Evolutionary conservation across 192 early-diverging fungal genomes (phyloP), one percentile per base, ranked within the genome.

Genomic region (Glomus cerebriforme): DNA sequence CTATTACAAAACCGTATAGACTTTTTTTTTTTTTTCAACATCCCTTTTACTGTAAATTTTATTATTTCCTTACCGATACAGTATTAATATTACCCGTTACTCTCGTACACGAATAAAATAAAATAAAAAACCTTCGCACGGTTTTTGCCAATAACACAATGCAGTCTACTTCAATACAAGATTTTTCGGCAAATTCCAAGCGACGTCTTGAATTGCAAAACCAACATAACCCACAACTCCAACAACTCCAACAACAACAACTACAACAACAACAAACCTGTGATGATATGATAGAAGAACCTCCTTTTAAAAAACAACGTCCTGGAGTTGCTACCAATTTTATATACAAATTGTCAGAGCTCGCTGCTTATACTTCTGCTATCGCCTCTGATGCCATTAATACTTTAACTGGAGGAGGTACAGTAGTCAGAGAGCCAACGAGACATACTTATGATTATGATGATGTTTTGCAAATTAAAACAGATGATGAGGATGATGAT

Each of bases 361-460:
- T 69, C 22, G 77, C 66, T 13, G 49, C 66, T 10, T 69, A 59
- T 43, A 78, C 77, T 49, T 78, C 66, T 4, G 22, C 66, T 17
- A 7, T 69, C 37, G 65, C 77, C 27, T 12, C 49, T 35, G 66
- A 78, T n/a, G 9, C 49, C 27, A 68, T 68, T 39, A 45, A 78
- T n/a, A 78, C 49, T 49, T 17, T 78, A 37, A 77, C 75, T 15
- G 22, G 59, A 76, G n/a, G n/a, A n/a, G n/a, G n/a, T n/a, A n/a
- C n/a, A n/a, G n/a, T n/a, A 17, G 62, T n/a, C 66, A 68, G 32
- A 6, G 31, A 65, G 15, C 19, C 66, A 68, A 37, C 67, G 37
- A 37, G 4, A 71, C 22, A 49, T 13, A 35, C 27, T 45, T 29
- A 64, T 15, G 26, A 49, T 35, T 68, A 68, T 35, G 29, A 47